Conservation (phyloP, 441 rosid species). For the Breynia disticha region DNA sequence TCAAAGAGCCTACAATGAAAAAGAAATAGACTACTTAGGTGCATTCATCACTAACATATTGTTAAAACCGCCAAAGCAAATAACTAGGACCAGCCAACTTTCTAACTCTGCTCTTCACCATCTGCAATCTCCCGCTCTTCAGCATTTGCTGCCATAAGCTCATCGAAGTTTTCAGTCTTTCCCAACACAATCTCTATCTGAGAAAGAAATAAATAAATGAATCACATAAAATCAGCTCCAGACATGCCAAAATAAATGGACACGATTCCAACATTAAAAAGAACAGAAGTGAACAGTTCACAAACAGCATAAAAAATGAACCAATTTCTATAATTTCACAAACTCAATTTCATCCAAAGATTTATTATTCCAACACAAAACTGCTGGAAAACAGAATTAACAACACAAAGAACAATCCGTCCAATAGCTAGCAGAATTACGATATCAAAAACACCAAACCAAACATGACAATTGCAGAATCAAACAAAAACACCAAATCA, state of each 20-base stretch:
- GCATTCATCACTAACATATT: slow-evolving; percentile 5
- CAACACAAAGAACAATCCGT: no score
- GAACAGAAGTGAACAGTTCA: no score
- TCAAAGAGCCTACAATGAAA: slow-evolving; percentile 7
- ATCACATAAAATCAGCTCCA: not conserved
- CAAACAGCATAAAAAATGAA: no score
- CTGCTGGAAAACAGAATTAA: no score
- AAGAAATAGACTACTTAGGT: slow-evolving; percentile 13
- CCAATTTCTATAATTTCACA: no score
- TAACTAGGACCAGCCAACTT: not conserved
- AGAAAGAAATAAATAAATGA: slow-evolving; percentile 7
- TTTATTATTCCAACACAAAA: no score
- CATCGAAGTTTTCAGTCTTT: slow-evolving; percentile 60
- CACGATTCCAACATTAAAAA: not conserved
- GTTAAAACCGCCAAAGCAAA: slow-evolving; percentile 8
- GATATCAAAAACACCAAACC: no score
- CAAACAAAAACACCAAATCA: not conserved
- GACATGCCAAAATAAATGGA: not conserved
- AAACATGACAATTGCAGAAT: not conserved
- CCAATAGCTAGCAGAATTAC: no score
- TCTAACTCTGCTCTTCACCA: slow-evolving; percentile 55
- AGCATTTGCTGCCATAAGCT: slow-evolving; percentile 65
- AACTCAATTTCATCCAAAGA: no score
- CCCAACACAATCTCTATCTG: slow-evolving; percentile 57
- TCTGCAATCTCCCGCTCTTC: slow-evolving; percentile 57